Evolutionary conservation across 1,139 yeast species (phyloP), one percentile per base, ranked within the genome.

Genomic region (Yamadazyma oceani): DNA sequence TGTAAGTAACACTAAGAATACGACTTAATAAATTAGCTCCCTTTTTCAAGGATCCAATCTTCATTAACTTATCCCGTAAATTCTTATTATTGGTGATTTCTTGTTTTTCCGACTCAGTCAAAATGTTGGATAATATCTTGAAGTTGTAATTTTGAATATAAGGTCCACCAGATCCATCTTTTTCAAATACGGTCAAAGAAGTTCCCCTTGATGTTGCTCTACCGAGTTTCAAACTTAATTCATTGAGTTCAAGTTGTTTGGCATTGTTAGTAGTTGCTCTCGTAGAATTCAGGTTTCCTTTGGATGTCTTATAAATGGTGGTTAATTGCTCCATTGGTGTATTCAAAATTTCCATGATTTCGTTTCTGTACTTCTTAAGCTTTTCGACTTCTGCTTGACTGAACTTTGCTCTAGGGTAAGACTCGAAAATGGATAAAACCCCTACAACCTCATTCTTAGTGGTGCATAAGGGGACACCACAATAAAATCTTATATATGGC

Each of bases 121-220:
- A 56, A n/a, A 46, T 28, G 33, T 64, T 67, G 4, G 41, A 36
- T 22, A 66, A 58, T 44, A 70, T 70, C 39, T 73, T 56, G 36
- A 75, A 66, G 38, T 61, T 69, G 32, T 64, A 64, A 46, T 74
- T 74, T 38, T 67, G 79, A 3, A 67, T 62, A 46, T 78, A 80
- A 11, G 81, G 75, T 9, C 74, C 72, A 8, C 85, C 85, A 3
- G 82, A 74, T 0, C 84, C 84, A 55, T 79, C 84, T 45, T 70
- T 72, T 46, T 78, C 85, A 54, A 74, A 78, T 1, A 76, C 72
- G 1, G 77, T 62, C 48, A 60, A 60, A 19, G 62, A 53, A 5
- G 55, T 41, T 0, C 64, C 65, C 34, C 61, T 57, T 39, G 73
- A 60, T 1, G 85, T 79, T 3, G 85, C 82, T 54, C 85, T 63